A percentile compares a stretch with the other conserved stretches of the same genome.
These are phyloP conservation scores for Trichosporon ovoides DNA, from an alignment of 1,284 basidiomycete genomes.

Conservation along the genomic window DNA sequence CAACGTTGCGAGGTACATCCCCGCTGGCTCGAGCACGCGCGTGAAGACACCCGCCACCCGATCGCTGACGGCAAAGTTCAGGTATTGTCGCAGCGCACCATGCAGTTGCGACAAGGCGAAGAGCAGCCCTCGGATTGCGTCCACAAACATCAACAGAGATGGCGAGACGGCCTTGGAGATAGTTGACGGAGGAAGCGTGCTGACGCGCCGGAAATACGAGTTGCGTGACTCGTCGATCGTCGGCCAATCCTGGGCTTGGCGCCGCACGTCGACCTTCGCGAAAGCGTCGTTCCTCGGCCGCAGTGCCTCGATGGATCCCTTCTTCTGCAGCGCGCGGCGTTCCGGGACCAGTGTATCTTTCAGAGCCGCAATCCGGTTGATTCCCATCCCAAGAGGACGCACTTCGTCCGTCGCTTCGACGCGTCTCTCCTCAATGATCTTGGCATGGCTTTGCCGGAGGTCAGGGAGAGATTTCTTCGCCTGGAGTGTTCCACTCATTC, in stretches of 20 bases:
- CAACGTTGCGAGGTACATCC: constrained; percentile 71
- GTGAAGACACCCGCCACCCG: constrained; percentile 73
- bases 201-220: constrained; percentile 85
- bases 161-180: constrained; percentile 68
- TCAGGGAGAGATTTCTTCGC: constrained; percentile 85
- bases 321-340: constrained; percentile 20
- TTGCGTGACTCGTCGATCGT: constrained; percentile 70
- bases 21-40: constrained; percentile 80
- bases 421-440: constrained; percentile 46
- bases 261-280: not conserved
- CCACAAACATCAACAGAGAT: constrained; percentile 68
- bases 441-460: constrained; percentile 59
- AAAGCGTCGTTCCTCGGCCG: not conserved
- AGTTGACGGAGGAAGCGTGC: constrained; percentile 63
- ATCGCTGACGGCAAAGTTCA: constrained; percentile 77
- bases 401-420: constrained; percentile 28
- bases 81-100: constrained; percentile 82
- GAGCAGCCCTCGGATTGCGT: constrained; percentile 83
- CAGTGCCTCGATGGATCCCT: constrained; percentile 24
- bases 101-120: constrained; percentile 92
- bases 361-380: constrained; percentile 9
- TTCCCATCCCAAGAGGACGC: constrained; percentile 32
- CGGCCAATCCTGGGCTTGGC: constrained; percentile 26
- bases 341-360: not conserved
- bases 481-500: constrained; percentile 49